phyloP scores from a whole-genome alignment of 768 basidiomycete genomes.

The Sistotremastrum suecicum region DNA sequence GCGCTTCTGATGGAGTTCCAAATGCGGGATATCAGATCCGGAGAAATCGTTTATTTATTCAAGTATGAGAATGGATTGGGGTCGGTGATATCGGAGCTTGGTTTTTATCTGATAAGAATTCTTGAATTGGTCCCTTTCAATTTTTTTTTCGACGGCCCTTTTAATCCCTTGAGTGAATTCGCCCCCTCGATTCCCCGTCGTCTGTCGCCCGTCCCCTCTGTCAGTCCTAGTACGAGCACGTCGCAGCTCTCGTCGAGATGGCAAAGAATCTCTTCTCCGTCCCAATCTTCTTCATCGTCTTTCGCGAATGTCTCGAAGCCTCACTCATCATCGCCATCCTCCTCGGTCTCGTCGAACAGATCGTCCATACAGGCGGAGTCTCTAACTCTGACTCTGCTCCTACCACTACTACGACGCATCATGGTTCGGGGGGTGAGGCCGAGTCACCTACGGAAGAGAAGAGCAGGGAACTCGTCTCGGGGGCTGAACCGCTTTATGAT shows the following conservation, averaged over 20 bases:
- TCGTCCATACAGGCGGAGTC: conserved; percentile 25
- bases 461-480: conserved; percentile 2
- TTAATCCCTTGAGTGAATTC: not conserved
- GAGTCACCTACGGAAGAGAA: conserved; percentile 8
- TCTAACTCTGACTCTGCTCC: not conserved
- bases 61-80: too few relatives aligned
- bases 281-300: conserved; percentile 93
- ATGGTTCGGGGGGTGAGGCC: not conserved
- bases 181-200: conserved; percentile 6
- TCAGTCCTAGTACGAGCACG: not conserved
- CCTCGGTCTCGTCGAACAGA: conserved; percentile 81
- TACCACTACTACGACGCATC: not conserved
- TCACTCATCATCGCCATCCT: conserved; percentile 87
- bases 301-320: conserved; percentile 88
- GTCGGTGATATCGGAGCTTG: too few relatives aligned
- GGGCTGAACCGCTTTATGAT: conserved; percentile 3
- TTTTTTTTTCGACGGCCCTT: not conserved
- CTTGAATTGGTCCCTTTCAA: too few relatives aligned
- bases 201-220: conserved; percentile 5
- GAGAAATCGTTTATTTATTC: too few relatives aligned
- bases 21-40: not conserved
- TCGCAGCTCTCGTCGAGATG: conserved; percentile 27
- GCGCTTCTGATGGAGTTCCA: not conserved
- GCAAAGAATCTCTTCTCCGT: conserved; percentile 68
- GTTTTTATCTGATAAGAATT: conserved; percentile 4